Evolutionary conservation across 1,284 basidiomycete genomes (phyloP), one percentile per base, ranked within the genome.

Genomic region (Sparassis latifolia): DNA sequence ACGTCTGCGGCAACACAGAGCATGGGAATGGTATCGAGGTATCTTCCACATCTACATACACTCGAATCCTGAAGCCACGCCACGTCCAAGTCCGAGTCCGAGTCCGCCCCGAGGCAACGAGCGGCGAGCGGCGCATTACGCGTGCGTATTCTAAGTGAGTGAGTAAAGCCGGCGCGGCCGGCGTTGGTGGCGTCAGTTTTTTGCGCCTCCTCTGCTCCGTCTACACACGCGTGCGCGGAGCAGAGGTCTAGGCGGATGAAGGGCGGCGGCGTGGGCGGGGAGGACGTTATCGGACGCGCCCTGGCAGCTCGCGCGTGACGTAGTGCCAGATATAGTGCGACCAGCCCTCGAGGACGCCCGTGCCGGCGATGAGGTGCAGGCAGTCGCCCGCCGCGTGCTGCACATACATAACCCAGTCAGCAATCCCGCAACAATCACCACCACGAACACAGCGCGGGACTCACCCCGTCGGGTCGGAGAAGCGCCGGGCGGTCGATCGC

Each of bases 291-390:
- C 59, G 55, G 10, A 57, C 42, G 35, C 55, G 57, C 30, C 53
- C 60, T 10, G 61, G 61, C 2, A 66, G 45, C 59, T 75, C 72
- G 50, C 60, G 62, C 20, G 75, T 75, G 52, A 82, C 67, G 57
- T 66, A 84, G 58, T 85, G 80, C 78, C 78, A 84, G 52, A 85
- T 79, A 53, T 83, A 85, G 53, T 81, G 77, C 10, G 81, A 73
- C 82, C 82, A 86, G n/a, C 81, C 80, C 64, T 86, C 83, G 32
- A 84, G 66, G 39, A 84, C 79, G 37, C 82, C 83, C 3, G 79
- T 64, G 39, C 83, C 83, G 1, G 78, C 65, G 70, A 84, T 74
- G 52, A 84, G 76, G 51, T 86, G 83, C 27, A 85, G 67, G 55
- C 83, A 85, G 61, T 85, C 83, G 7, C 78, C 71, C 12, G 75